Evolutionary conservation across 2,329 filamentous ascomycete genomes (phyloP), one percentile per base, ranked within the genome.

Genomic region (Scedosporium dehoogii): DNA sequence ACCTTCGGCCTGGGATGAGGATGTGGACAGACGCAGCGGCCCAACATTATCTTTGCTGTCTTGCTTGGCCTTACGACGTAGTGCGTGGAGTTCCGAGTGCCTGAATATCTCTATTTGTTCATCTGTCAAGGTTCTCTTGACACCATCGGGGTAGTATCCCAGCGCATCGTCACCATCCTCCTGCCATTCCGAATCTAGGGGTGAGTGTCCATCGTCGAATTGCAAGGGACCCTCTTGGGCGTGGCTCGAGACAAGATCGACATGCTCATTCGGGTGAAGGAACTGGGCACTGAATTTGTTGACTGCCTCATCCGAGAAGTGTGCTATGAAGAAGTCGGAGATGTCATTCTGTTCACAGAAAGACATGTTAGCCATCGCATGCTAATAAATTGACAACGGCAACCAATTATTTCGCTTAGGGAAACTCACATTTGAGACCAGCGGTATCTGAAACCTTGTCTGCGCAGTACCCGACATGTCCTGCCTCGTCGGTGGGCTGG

Each of bases 21-120:
- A 25, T n/a, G 29, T 25, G 23, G 27, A 21, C 59, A 16, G 46
- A 9, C 42, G 18, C n/a, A 7, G 25, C 21, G 3, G 18, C 16
- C 1, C 14, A 18, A 51, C 10, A 16, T 12, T 10, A 41, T 3
- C 18, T 48, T 61, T 56, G 21, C 10, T 10, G 25, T 3, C 14
- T 56, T 61, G 46, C 46, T 23, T 53, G 55, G 41, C 48, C 61
- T 63, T 33, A 27, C 84, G 84, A 27, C 90, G 77, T 46, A 96
- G 77, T 12, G 84, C 75, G 70, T 94, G 87, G 23, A 96, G 82
- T 73, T 97, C 93, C 2, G 90, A 93, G 71, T 96, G 91, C 65
- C 92, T 83, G 72, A 97, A 97, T 65, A 96, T 93, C 61, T 85
- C 85, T 67, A 97, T 91, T 76, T 97, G 90, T 68, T 92, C 90